Base-by-base conservation (phyloP, 2,329 filamentous ascomycete genomes). In the Thelonectria discophora region DNA sequence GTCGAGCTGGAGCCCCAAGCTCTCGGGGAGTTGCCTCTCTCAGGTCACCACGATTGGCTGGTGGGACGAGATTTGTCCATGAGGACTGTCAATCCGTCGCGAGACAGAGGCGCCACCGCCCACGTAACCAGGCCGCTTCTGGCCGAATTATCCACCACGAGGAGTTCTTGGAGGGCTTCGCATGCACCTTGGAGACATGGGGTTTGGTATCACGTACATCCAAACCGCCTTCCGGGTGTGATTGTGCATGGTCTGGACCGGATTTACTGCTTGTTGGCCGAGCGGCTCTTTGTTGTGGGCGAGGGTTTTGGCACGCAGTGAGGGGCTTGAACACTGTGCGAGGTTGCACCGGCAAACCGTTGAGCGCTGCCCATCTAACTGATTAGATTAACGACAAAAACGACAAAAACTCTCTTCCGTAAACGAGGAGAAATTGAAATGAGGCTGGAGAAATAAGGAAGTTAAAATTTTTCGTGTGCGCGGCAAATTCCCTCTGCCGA, bases 11-110 rank as follows among this genome's bases (percentile, higher is more conserved):
- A 58, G 65, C 55, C 45, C 68, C 66, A 60, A 54, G 62, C 60
- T 62, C 48, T 62, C 68, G 68, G 68, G 69, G 69, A 70, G 69
- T 70, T 70, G 63, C 55, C 57, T 40, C 55, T 50, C 52, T 61
- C 39, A 55, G 40, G 55, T 21, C 51, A 53, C 8, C 43, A 56
- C 55, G 51, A 61, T 66, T 63, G 59, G 54, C 54, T 50, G 55
- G 48, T 65, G 60, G 58, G 59, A 45, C 60, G 47, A 56, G 52
- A 53, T 60, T 65, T 65, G 46, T 60, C 56, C 58, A 65, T 58
- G 55, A 15, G n/a, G 47, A 56, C 47, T 63, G 53, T 53, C 55
- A 58, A 63, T 69, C 39, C 47, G 55, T 18, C 54, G 42, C 45
- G 50, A 21, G 54, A 20, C 13, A 53, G 46, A 59, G 57, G 52